Conservation (phyloP, 2,329 filamentous ascomycete genomes). For the Metarhizium humberi region DNA sequence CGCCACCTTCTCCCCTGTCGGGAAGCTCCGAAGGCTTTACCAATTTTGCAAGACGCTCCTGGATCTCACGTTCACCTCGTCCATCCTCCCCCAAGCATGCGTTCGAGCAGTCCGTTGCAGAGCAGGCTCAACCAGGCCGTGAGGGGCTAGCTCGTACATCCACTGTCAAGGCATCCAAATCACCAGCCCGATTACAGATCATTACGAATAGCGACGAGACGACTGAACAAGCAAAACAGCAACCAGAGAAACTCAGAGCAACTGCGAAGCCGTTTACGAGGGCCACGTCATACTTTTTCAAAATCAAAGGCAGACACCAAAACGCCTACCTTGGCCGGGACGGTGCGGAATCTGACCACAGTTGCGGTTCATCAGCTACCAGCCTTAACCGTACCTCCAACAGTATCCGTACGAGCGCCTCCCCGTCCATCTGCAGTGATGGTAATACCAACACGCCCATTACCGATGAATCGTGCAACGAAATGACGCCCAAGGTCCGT, state of each 20-base stretch:
- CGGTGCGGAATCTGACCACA: constrained; percentile 29
- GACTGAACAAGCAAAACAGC: constrained; percentile 12
- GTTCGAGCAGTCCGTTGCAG: constrained; percentile 15
- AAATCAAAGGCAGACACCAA: constrained; percentile 37
- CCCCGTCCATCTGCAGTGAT: constrained; percentile 29
- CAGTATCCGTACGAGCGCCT: constrained; percentile 25
- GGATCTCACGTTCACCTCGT: constrained; percentile 6
- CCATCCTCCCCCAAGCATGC: constrained; percentile 31
- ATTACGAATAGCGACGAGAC: constrained; percentile 15
- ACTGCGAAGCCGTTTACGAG: constrained; percentile 30
- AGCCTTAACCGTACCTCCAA: constrained; percentile 33
- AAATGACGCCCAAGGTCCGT: constrained; percentile 32
- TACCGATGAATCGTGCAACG: constrained; percentile 36
- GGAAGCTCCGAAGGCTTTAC: constrained; percentile 33
- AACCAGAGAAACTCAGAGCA: constrained; percentile 26
- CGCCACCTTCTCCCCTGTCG: constrained; percentile 10
- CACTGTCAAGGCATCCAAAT: neutral
- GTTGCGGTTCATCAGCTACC: constrained; percentile 37
- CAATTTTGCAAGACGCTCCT: constrained; percentile 12
- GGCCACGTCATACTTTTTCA: constrained; percentile 40
- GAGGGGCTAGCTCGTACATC: neutral
- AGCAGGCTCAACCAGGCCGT: constrained; percentile 15
- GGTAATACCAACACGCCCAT: constrained; percentile 24
- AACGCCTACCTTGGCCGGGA: constrained; percentile 28
- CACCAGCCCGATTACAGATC: constrained; percentile 19